These are phyloP conservation scores for Solioccasus polychromus DNA, from an alignment of 768 basidiomycete species.

Conservation along the genomic window DNA sequence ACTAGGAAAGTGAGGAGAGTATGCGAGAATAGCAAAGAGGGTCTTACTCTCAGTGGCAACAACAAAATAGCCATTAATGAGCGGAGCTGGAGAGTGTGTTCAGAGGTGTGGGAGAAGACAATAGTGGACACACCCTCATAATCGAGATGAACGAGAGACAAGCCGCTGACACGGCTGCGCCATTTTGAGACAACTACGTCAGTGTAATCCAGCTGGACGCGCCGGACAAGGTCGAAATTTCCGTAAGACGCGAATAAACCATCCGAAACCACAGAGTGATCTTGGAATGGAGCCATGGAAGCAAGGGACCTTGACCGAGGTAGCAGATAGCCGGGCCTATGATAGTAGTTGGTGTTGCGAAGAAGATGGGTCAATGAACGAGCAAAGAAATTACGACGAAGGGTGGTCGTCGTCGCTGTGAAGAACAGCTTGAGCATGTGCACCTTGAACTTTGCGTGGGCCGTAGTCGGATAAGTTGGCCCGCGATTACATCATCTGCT, in stretches of 20 bases:
- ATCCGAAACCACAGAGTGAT: conserved; percentile 17
- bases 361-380: no score
- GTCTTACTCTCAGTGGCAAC: conserved; percentile 83
- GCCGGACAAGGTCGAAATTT: conserved; percentile 82
- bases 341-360: conserved; percentile 5
- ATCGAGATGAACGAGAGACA: conserved; percentile 87
- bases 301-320: conserved; percentile 16
- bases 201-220: conserved; percentile 70
- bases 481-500: conserved; percentile 16
- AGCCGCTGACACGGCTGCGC: conserved; percentile 82
- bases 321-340: background rate
- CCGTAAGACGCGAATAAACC: conserved; percentile 44
- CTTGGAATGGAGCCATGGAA: conserved; percentile 29
- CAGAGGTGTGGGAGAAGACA: conserved; percentile 9
- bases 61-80: conserved; percentile 89
- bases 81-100: conserved; percentile 55
- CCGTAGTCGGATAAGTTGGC: no score
- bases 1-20: conserved; percentile 44
- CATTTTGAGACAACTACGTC: conserved; percentile 86
- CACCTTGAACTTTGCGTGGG: background rate
- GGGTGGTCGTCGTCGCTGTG: conserved; percentile 14
- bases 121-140: conserved; percentile 63
- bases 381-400: conserved; percentile 9
- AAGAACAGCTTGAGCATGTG: conserved; percentile 31
- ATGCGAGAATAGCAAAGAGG: background rate